Conservation (phyloP, 139 green algal species). For the Chlamydomonas urium region DNA sequence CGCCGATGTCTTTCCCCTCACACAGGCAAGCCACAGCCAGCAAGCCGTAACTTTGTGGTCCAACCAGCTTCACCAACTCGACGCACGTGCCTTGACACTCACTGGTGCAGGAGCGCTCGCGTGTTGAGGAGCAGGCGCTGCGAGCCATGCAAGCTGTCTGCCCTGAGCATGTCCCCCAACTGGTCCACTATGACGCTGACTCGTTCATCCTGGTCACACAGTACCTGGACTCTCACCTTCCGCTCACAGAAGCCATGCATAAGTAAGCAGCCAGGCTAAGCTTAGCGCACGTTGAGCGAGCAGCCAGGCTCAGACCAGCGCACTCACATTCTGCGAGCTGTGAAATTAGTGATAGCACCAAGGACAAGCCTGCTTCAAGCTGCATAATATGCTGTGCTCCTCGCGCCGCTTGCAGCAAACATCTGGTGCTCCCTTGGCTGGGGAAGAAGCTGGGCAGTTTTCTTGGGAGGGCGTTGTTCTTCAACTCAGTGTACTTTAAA, state of each 20-base stretch:
- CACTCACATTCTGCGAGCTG: too few species aligned
- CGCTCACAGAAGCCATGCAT: slow-evolving; percentile 1
- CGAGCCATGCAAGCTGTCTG: slow-evolving; percentile 16
- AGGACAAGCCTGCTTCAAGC: too few species aligned
- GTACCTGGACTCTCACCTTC: slow-evolving; percentile 21
- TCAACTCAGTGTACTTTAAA: too few species aligned
- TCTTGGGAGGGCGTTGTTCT: too few species aligned
- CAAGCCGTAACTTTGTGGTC: too few species aligned
- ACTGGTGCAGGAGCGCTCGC: slow-evolving; percentile 23
- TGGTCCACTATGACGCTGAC: slow-evolving; percentile 26
- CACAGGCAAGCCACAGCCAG: slow-evolving; percentile 15
- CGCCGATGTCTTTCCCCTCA: slow-evolving; percentile 22
- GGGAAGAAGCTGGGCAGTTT: too few species aligned
- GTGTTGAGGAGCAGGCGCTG: slow-evolving; percentile 35
- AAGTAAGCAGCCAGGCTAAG: background rate
- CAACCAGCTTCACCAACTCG: too few species aligned
- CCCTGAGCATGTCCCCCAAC: slow-evolving; percentile 25
- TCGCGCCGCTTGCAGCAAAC: too few species aligned
- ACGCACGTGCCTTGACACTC: background rate
- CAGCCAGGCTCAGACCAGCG: too few species aligned
- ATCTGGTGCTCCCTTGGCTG: too few species aligned
- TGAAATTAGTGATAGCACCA: too few species aligned
- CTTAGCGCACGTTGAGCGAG: background rate
- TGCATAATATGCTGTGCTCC: too few species aligned
- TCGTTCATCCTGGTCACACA: slow-evolving; percentile 28